phyloP scores from a whole-genome alignment of 495 filamentous ascomycete genomes.

The Podospora didyma region DNA sequence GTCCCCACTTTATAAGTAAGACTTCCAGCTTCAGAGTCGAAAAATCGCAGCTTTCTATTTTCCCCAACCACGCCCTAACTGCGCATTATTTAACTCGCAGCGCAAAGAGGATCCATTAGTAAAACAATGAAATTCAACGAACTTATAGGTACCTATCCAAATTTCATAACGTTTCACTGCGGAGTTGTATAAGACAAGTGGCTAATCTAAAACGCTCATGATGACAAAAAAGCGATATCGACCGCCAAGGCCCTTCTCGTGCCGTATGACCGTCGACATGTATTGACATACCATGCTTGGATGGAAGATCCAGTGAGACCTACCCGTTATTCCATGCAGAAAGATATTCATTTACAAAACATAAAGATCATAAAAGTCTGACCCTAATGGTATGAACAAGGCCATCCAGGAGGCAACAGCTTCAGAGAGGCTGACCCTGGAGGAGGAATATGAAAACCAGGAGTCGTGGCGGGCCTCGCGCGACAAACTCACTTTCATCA shows the following conservation, averaged over 20 bases:
- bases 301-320: conserved; percentile 75
- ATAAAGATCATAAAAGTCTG: too few species aligned
- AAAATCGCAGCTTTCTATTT: too few species aligned
- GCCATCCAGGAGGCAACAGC: conserved; percentile 80
- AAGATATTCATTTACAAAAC: too few species aligned
- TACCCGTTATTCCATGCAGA: background rate
- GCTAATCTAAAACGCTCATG: background rate
- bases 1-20: too few species aligned
- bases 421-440: conserved; percentile 71
- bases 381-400: too few species aligned
- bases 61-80: too few species aligned
- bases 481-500: conserved; percentile 74
- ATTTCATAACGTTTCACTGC: background rate
- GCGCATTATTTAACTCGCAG: too few species aligned
- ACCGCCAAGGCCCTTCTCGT: conserved; percentile 67
- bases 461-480: conserved; percentile 68
- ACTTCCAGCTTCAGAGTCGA: too few species aligned
- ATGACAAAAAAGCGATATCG: conserved; percentile 52
- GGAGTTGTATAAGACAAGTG: background rate
- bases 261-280: conserved; percentile 79
- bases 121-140: conserved; percentile 40
- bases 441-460: conserved; percentile 85
- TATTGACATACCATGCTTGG: conserved; percentile 79
- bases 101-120: background rate
- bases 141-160: conserved; percentile 31